Base-by-base conservation (phyloP, 805 yeast genomes). In the Wickerhamomyces subpelliculosus region DNA sequence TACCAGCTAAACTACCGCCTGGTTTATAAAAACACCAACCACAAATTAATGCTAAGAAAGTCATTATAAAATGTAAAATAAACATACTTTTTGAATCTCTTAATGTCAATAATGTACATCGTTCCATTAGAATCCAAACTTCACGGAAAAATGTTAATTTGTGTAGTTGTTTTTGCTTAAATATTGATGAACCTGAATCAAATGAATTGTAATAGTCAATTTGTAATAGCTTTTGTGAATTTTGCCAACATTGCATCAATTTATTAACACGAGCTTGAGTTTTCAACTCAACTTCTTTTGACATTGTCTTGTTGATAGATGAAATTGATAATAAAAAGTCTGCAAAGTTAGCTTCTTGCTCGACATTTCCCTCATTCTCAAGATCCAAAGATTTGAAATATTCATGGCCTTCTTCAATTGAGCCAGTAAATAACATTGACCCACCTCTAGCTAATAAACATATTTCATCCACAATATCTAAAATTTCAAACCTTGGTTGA, bases 11-110 rank as follows among this genome's bases (percentile, higher is more conserved):
- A 22, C 71, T 64, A 9, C 68, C 64, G 5, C 70, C 72, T 2
- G 89, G 89, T 42, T 73, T 73, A 54, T 60, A 81, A 51, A 79
- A 87, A 33, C 86, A 73, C 89, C 93, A 84, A 0, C 95, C 95
- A 30, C 74, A 62, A 25, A 54, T 41, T n/a, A 44, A 18, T 4
- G 50, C 58, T 55, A 54, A 45, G 40, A 1, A 53, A 40, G 27
- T 50, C 57, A 4, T 26, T 5, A 32, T 8, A 39, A 29, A 9
- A 52, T 30, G 1, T 57, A 49, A 1, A 52, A 22, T 12, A 65
- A 49, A 0, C 75, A 73, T 35, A 65, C 45, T 3, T 19, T 6
- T 18, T 6, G 68, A 65, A 48, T 75, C 79, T 39, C 80, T 51
- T 10, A 48, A 39, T n/a, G 75, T 68, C 8, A 70, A 47, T 17